These are phyloP conservation scores for Chaetomium olivaceum DNA, from an alignment of 2,329 filamentous ascomycete genomes.

Conservation along the genomic window DNA sequence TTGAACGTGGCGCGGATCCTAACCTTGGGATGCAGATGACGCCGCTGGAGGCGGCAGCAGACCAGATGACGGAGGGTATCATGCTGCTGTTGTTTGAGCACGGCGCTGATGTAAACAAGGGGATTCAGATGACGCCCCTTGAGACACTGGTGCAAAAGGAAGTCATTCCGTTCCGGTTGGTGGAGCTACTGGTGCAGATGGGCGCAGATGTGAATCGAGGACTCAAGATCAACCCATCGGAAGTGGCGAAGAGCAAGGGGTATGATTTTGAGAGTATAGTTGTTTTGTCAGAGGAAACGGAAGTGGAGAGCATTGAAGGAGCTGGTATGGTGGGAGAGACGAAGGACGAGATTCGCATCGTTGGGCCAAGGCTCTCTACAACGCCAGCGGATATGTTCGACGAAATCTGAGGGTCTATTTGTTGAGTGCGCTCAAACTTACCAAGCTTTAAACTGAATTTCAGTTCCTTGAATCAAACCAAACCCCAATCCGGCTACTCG, in stretches of 20 bases:
- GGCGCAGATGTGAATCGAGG: neutral
- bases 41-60: neutral
- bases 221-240: neutral
- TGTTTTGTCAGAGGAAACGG: neutral
- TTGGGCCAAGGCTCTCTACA: too few relatives aligned
- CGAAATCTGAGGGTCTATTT: too few relatives aligned
- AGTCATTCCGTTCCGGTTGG: neutral
- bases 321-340: neutral
- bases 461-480: too few relatives aligned
- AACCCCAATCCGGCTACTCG: too few relatives aligned
- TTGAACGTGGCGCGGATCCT: neutral
- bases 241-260: neutral
- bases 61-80: neutral
- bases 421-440: too few relatives aligned
- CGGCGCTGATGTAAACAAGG: neutral
- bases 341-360: too few relatives aligned
- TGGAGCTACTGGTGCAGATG: neutral
- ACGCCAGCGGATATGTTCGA: too few relatives aligned
- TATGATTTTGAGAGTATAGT: neutral
- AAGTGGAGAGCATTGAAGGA: neutral
- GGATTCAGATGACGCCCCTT: neutral
- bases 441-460: too few relatives aligned
- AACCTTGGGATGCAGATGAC: constrained; percentile 1
- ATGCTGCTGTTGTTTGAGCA: neutral
- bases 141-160: neutral